These are phyloP conservation scores for Balansia obtecta DNA, from an alignment of 2,329 filamentous ascomycete genomes.

Conservation along the genomic window DNA sequence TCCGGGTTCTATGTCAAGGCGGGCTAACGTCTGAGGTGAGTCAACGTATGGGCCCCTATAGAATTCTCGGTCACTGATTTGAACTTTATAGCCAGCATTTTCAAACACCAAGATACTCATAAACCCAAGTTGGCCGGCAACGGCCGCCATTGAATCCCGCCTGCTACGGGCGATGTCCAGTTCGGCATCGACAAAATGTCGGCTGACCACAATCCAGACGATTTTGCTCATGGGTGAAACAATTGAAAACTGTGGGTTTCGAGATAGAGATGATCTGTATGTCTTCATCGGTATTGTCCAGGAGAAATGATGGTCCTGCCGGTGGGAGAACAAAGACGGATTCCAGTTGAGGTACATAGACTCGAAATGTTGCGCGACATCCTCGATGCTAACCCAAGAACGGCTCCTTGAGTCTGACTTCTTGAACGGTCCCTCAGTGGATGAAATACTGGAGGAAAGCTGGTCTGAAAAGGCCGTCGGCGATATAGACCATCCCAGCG, in stretches of 20 bases:
- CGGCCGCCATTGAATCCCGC: conserved; percentile 27
- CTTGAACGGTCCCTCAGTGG: neutral
- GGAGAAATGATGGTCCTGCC: conserved; percentile 80
- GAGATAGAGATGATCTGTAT: conserved; percentile 42
- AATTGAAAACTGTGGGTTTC: conserved; percentile 63
- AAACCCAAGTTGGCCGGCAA: conserved; percentile 54
- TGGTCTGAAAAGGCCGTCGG: conserved; percentile 9
- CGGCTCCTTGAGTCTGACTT: conserved; percentile 43
- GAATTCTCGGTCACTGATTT: conserved; percentile 58
- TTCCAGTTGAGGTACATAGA: conserved; percentile 98
- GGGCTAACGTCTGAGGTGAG: conserved; percentile 80
- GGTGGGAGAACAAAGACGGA: conserved; percentile 64
- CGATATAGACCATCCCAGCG: conserved; percentile 9
- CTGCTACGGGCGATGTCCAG: conserved; percentile 40
- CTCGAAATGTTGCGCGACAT: conserved; percentile 83
- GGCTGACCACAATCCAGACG: conserved; percentile 75
- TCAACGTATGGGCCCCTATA: conserved; percentile 82
- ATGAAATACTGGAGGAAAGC: neutral
- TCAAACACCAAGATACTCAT: conserved; percentile 80
- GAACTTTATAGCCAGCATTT: conserved; percentile 56
- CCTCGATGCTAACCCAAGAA: conserved; percentile 87
- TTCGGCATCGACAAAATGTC: conserved; percentile 68
- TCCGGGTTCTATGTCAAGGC: conserved; percentile 36
- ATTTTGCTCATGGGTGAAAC: conserved; percentile 43
- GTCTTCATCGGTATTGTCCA: conserved; percentile 53